Evolutionary conservation across 495 filamentous ascomycete genomes (phyloP), one percentile per base, ranked within the genome.

Genomic region (Chaetomium cochliodes): DNA sequence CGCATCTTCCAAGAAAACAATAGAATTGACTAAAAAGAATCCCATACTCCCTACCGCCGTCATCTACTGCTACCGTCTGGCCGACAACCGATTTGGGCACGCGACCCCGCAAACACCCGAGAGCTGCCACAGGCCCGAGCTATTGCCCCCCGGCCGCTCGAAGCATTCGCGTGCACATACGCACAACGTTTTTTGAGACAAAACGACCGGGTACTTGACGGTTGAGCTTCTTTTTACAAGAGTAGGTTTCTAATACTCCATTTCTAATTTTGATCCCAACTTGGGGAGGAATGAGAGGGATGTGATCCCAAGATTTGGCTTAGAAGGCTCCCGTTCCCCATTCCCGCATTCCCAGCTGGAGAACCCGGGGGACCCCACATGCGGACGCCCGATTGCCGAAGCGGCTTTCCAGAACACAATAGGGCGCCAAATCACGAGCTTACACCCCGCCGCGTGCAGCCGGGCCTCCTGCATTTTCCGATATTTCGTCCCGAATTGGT

Each of bases 91-190:
- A 54, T n/a, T 16, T 33, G 46, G 51, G 68, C 70, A 70, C 70
- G 64, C 70, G 68, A 70, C 70, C 70, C 70, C 68, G 65, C 68
- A 42, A 62, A 26, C 37, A 7, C 54, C 33, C 54, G 33, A 57
- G 18, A 41, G 20, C 33, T 22, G 7, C 52, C 16, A 20, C 51
- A 33, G 13, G 25, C 51, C 28, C 51, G 26, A 54, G 5, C 33
- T 18, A 16, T 54, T 54, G 12, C 22, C 13, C 30, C 18, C 20
- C 18, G 53, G 9, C 13, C n/a, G 3, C 9, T 13, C 15, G 6
- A 50, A 26, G 25, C 56, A 46, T 47, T 47, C 9, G 28, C 26
- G 4, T 15, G 22, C 47, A 6, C 49, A 26, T 33, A 60, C 15
- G 33, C 41, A 22, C 16, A 49, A 8, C 13, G 12, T 1, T 9